These are phyloP conservation scores for Naegleria lovaniensis DNA, from an alignment of 208 protist genomes.

Conservation along the genomic window DNA sequence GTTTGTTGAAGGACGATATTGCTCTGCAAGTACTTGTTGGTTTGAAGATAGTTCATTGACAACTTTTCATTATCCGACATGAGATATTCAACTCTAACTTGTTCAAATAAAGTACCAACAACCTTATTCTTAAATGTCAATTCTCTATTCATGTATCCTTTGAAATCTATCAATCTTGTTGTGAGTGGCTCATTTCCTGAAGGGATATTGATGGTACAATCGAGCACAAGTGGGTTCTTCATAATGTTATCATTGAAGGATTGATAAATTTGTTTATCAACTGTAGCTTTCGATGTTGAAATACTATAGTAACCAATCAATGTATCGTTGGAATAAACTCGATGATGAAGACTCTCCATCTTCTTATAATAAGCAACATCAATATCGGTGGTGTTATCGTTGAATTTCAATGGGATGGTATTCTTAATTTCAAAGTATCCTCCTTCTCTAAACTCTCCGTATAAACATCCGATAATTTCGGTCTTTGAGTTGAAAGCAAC, in stretches of 20 bases:
- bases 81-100: background rate
- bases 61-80: background rate
- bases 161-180: background rate
- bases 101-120: background rate
- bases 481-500: background rate
- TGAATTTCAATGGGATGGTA: background rate
- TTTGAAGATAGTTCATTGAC: background rate
- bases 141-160: background rate
- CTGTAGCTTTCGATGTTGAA: background rate
- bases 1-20: background rate
- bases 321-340: background rate
- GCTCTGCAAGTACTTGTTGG: background rate
- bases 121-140: background rate
- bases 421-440: constrained; percentile 4
- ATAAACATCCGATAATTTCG: background rate
- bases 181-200: background rate
- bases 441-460: background rate
- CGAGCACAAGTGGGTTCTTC: background rate
- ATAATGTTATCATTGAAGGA: background rate
- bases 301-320: background rate
- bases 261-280: constrained; percentile 1
- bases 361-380: background rate
- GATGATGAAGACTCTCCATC: background rate
- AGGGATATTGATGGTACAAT: background rate
- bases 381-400: background rate